Evolutionary conservation across 306 rosid genomes (phyloP), one percentile per base, ranked within the genome.

Genomic region (Parietaria judaica): DNA sequence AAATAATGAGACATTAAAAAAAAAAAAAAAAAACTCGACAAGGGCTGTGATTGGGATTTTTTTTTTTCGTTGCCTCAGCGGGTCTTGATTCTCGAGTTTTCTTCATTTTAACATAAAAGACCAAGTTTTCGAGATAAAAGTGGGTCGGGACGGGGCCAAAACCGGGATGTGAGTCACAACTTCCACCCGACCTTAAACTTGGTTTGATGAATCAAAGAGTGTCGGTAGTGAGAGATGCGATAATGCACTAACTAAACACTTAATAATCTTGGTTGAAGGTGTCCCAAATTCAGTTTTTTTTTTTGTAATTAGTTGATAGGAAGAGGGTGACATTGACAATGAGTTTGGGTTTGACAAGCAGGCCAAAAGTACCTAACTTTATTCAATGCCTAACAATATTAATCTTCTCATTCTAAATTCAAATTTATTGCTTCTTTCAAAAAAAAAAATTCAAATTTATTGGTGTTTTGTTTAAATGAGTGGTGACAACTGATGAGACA

Each of bases 331-430:
- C 3, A 56, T 31, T 3, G 58, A 51, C 3, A 8, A 47, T 52
- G 56, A 49, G 46, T 13, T 7, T 46, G 53, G 13, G 53, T 49
- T 36, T 50, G 58, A 36, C 67, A 51, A 51, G 58, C 37, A 37
- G 34, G 56, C 10, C 12, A 3, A 58, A 15, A 5, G 37, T 60
- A 17, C 35, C 8, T 60, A 49, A 13, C 56, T 13, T 36, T 15
- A 63, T 63, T 63, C 46, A 63, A 48, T 63, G 36, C 46, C 47
- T 37, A 51, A 51, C 36, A 35, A 51, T 50, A 50, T 60, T 63
- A 57, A 13, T 36, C n/a, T 51, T 16, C 36, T 50, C 58, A 36
- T 41, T 13, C 45, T 63, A 14, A 13, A 23, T 0, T 23, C 31
- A 23, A 23, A 23, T 23, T n/a, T n/a, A n/a, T n/a, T n/a, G n/a